Percentiles rank a stretch among this genome's conserved stretches.
Conservation (phyloP, 2,329 filamentous ascomycete genomes). For the Cladorrhinum sp. region DNA sequence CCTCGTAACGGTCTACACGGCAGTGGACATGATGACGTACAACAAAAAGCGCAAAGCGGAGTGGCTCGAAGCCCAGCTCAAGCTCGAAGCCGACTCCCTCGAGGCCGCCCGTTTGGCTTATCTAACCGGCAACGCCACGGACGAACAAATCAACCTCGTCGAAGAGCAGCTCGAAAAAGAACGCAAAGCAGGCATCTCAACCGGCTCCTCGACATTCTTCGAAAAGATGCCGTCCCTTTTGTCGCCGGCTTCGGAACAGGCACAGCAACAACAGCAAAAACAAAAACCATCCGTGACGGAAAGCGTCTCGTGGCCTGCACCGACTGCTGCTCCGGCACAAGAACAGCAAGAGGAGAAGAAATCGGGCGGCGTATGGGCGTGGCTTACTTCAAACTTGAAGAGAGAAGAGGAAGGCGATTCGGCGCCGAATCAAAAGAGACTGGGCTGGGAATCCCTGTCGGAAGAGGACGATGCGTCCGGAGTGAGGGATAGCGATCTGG, state of each 20-base stretch:
- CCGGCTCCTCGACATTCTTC: slow-evolving; percentile 22
- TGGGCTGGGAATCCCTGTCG: slow-evolving; percentile 34
- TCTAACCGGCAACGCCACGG: slow-evolving; percentile 55
- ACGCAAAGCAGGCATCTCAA: slow-evolving; percentile 31
- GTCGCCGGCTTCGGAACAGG: slow-evolving; percentile 2
- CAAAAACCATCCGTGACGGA: slow-evolving; percentile 13
- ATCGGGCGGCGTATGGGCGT: slow-evolving; percentile 29
- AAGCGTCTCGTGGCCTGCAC: slow-evolving; percentile 17
- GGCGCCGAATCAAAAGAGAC: slow-evolving; percentile 24
- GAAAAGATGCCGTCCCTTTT: slow-evolving; percentile 41
- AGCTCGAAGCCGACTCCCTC: slow-evolving; percentile 53
- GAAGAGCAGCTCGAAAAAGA: slow-evolving; percentile 54
- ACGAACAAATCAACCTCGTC: slow-evolving; percentile 54
- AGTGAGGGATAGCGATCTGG: slow-evolving; percentile 31
- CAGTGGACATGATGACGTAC: slow-evolving; percentile 59
- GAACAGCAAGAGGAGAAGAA: not conserved
- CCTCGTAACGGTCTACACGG: slow-evolving; percentile 56
- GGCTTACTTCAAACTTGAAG: slow-evolving; percentile 41
- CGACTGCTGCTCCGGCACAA: not conserved
- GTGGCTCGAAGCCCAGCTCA: slow-evolving; percentile 54
- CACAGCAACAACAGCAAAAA: no score
- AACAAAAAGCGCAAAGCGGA: slow-evolving; percentile 59
- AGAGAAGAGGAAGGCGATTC: slow-evolving; percentile 35
- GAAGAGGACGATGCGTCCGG: slow-evolving; percentile 33
- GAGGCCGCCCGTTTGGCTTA: slow-evolving; percentile 58